These are phyloP conservation scores for Pestalotiopsis sp. DNA, from an alignment of 2,329 filamentous ascomycete species.

Conservation along the genomic window DNA sequence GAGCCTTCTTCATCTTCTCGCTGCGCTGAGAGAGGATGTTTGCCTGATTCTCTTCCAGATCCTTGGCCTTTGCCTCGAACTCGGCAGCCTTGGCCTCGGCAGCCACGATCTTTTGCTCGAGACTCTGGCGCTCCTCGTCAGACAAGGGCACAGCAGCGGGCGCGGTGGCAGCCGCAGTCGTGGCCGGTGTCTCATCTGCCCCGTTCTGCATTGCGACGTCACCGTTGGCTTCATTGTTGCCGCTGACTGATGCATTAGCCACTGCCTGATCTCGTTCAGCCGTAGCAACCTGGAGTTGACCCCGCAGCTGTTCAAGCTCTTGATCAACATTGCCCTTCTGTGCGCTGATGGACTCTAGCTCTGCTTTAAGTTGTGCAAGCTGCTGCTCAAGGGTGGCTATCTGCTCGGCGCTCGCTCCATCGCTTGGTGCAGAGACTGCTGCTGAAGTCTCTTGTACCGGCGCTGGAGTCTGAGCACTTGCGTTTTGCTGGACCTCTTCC, in stretches of 20 bases:
- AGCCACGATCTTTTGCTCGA: slow-evolving; percentile 64
- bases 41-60: slow-evolving; percentile 65
- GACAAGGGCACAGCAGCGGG: slow-evolving; percentile 38
- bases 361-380: slow-evolving; percentile 52
- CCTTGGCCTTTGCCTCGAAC: slow-evolving; percentile 64
- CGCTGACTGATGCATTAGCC: slow-evolving; percentile 36
- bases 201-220: slow-evolving; percentile 8
- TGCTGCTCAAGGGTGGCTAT: slow-evolving; percentile 51
- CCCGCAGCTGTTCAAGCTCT: slow-evolving; percentile 56
- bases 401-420: slow-evolving; percentile 50
- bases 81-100: slow-evolving; percentile 66
- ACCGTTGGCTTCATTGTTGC: slow-evolving; percentile 26
- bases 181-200: not conserved
- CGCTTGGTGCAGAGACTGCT: slow-evolving; percentile 18
- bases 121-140: slow-evolving; percentile 59
- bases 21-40: slow-evolving; percentile 65
- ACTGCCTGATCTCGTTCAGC: slow-evolving; percentile 67
- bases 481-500: slow-evolving; percentile 34
- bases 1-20: slow-evolving; percentile 68
- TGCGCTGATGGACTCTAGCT: slow-evolving; percentile 66
- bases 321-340: slow-evolving; percentile 72
- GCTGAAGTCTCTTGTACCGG: slow-evolving; percentile 40
- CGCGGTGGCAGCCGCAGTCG: not conserved
- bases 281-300: slow-evolving; percentile 64
- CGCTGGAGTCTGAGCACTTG: slow-evolving; percentile 24